Percentiles rank a stretch among this genome's conserved stretches.
Evolutionary conservation across 345 rosid species (phyloP).

Genomic region (Linum trigynum): DNA sequence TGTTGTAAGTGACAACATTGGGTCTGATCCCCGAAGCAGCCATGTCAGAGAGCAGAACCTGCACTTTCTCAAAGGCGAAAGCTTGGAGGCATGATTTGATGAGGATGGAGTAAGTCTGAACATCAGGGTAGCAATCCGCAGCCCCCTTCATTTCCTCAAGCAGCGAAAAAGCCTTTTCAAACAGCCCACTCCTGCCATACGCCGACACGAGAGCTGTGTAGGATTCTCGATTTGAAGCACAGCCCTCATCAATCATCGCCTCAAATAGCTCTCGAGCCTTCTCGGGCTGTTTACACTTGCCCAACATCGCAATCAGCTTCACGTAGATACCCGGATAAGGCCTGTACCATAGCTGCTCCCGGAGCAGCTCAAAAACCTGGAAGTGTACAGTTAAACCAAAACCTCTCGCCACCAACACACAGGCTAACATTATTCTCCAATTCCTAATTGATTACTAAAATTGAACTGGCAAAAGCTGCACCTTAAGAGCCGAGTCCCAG

Average conservation of each 20-base stretch:
- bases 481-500: conserved; percentile 94
- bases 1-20: conserved; percentile 71
- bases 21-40: conserved; percentile 52
- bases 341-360: conserved; percentile 81
- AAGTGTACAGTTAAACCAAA: neutral
- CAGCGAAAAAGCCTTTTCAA: conserved; percentile 56
- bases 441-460: too few species aligned
- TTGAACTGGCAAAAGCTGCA: neutral
- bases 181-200: conserved; percentile 61
- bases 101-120: conserved; percentile 86
- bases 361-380: conserved; percentile 69
- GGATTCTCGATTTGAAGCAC: conserved; percentile 51
- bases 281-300: conserved; percentile 81
- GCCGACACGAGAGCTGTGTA: conserved; percentile 77
- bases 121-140: conserved; percentile 65
- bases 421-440: too few species aligned
- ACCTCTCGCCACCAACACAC: too few species aligned
- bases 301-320: conserved; percentile 81
- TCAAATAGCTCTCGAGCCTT: conserved; percentile 72
- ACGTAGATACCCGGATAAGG: conserved; percentile 59
- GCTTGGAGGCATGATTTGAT: conserved; percentile 81
- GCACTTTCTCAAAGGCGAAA: conserved; percentile 53
- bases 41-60: conserved; percentile 67
- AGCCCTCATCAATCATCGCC: conserved; percentile 68
- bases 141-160: conserved; percentile 67